These are phyloP conservation scores for Monosporascus sp. DNA, from an alignment of 2,329 filamentous ascomycete species.

Conservation along the genomic window DNA sequence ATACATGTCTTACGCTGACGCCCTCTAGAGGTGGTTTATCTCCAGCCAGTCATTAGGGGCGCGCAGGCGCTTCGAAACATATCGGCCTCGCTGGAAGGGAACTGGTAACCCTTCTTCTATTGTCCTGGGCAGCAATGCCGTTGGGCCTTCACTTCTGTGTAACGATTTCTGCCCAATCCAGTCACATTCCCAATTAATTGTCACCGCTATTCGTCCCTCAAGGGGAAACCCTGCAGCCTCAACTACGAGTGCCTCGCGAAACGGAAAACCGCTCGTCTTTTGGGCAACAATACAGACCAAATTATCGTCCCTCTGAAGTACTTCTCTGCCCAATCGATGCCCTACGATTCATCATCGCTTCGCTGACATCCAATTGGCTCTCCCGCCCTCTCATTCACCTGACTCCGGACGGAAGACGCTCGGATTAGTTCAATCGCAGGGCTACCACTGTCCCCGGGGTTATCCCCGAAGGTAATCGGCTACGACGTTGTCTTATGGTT, in stretches of 20 bases:
- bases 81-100: neutral
- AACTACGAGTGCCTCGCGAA: neutral
- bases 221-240: constrained; percentile 21
- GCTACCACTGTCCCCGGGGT: neutral
- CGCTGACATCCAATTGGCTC: constrained; percentile 9
- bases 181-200: constrained; percentile 18
- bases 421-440: neutral
- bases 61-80: neutral
- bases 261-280: constrained; percentile 4
- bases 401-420: constrained; percentile 5
- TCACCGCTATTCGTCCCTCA: constrained; percentile 24
- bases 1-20: too few species aligned
- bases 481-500: neutral
- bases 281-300: constrained; percentile 16
- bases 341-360: constrained; percentile 17
- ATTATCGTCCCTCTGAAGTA: constrained; percentile 5
- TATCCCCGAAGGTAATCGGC: neutral
- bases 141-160: constrained; percentile 19
- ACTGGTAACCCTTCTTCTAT: neutral
- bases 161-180: constrained; percentile 25
- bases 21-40: neutral
- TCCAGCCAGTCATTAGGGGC: neutral
- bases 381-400: constrained; percentile 6
- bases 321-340: constrained; percentile 19
- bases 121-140: constrained; percentile 16